A percentile compares a stretch with the other conserved stretches of the same genome.
phyloP scores from a whole-genome alignment of 345 rosid species.

The Corymbia maculata region DNA sequence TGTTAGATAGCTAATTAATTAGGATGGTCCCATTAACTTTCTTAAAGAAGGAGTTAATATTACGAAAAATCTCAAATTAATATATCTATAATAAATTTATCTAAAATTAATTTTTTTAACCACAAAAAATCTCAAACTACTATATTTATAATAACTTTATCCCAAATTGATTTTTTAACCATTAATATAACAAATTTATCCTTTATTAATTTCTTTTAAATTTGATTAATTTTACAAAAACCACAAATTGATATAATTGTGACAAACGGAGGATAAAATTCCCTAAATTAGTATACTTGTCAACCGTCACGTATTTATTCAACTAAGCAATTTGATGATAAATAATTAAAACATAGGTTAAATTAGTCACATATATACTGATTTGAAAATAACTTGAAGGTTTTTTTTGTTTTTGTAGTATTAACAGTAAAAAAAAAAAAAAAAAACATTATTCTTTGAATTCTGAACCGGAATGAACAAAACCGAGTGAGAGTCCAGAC shows the following conservation, averaged over 20 bases:
- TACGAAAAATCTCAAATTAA: fast-evolving
- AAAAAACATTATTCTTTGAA: background rate
- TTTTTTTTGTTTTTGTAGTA: no score
- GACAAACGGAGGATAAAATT: no score
- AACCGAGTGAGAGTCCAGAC: background rate
- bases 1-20: background rate
- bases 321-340: no score
- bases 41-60: background rate
- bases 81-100: no score
- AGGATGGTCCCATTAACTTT: background rate
- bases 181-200: fast-evolving
- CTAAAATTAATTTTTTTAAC: fast-evolving
- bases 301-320: fast-evolving
- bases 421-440: no score
- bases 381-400: no score
- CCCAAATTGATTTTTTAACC: fast-evolving
- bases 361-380: no score
- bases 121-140: fast-evolving
- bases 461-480: background rate
- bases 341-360: no score
- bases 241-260: no score
- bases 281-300: fast-evolving
- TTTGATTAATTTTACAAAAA: background rate
- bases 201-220: background rate
- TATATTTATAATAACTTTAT: fast-evolving